Base-by-base conservation (phyloP, 768 basidiomycete genomes). In the Auricularia cornea region DNA sequence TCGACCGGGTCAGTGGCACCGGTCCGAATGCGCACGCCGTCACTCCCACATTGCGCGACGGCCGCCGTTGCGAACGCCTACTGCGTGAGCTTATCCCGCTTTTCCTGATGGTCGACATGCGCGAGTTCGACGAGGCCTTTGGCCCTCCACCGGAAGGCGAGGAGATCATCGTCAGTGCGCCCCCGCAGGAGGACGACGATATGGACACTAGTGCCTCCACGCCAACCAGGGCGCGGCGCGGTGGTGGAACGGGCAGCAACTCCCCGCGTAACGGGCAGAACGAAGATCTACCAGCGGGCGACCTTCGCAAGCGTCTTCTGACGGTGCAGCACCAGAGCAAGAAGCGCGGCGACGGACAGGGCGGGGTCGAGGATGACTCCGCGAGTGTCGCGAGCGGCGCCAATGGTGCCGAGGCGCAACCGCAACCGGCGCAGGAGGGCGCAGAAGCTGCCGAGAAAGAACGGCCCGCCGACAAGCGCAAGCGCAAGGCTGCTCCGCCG, bases 21-120 rank as follows among this genome's bases (percentile, higher is more conserved):
- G 54, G 18, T 57, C 26, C n/a, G n/a, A n/a, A n/a, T n/a, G n/a
- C n/a, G n/a, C n/a, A 26, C 28, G 54, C 29, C 26, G 6, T 48
- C 20, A 18, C 11, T 23, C 11, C 44, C 16, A 48, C 23, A 23
- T 48, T 23, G 6, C 44, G 44, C 12, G 96, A 98, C 76, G 84
- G 93, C 54, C 85, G 90, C 54, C 80, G 83, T 32, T 85, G 98
- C 48, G 97, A 99, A 73, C 81, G 80, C 0, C 92, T 91, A 71
- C 70, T 97, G 65, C 79, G 96, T 57, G 83, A 84, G 16, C 86
- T 88, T 67, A 79, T 94, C 44, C 84, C 92, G 0, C 78, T 92
- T 29, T 86, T 92, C 66, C 87, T 94, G 71, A 86, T 88, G 75
- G 75, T 90, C 59, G 89, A 94, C 62, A 76, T 85, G 4, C 82